These are phyloP conservation scores for Neurospora intermedia DNA, from an alignment of 495 filamentous ascomycete genomes.

Conservation along the genomic window DNA sequence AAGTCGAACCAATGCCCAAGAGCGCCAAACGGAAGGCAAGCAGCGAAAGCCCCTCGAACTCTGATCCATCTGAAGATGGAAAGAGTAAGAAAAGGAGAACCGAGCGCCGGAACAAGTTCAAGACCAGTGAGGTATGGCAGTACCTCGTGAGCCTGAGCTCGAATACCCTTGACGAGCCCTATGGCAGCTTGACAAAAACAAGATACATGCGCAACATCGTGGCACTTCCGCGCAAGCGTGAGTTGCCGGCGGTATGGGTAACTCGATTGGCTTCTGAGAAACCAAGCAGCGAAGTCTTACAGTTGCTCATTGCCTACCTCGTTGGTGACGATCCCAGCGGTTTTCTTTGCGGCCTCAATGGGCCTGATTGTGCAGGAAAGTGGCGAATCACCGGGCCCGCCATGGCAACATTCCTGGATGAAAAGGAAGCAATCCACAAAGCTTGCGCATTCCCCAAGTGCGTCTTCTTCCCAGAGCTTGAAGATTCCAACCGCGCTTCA, in stretches of 20 bases:
- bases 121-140: background rate
- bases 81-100: background rate
- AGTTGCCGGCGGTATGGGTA: background rate
- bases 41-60: background rate
- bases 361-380: background rate
- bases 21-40: background rate
- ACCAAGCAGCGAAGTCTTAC: background rate
- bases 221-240: background rate
- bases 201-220: background rate
- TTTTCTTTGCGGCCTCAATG: background rate
- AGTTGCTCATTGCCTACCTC: background rate
- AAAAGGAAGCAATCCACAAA: background rate
- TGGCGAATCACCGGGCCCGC: background rate
- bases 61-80: background rate
- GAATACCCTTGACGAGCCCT: background rate
- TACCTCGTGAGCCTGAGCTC: background rate
- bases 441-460: background rate
- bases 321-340: background rate
- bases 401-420: background rate
- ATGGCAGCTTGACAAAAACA: background rate
- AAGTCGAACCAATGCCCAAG: background rate
- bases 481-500: background rate
- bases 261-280: background rate
- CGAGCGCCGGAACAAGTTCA: background rate
- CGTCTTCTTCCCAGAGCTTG: background rate